These are phyloP conservation scores for Gardenia jasminoides DNA, from an alignment of 257 asterid species.

Conservation along the genomic window DNA sequence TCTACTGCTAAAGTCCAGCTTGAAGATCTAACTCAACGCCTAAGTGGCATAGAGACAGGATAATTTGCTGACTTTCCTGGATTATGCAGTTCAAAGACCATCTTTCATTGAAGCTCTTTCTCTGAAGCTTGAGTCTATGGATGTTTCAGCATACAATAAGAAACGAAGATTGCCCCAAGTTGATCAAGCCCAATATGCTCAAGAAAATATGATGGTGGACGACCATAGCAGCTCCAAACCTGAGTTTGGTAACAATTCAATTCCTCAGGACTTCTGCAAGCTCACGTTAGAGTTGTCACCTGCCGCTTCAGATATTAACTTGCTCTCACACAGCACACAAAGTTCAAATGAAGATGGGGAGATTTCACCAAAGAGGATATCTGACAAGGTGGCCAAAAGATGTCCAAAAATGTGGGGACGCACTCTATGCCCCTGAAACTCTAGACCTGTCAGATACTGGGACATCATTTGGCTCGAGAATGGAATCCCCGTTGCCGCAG, in stretches of 20 bases:
- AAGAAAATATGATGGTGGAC: conserved; percentile 47
- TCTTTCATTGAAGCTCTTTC: conserved; percentile 61
- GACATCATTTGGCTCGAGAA: conserved; percentile 53
- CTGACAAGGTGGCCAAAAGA: conserved; percentile 54
- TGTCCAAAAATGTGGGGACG: conserved; percentile 37
- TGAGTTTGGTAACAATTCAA: conserved; percentile 37
- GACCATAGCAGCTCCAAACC: conserved; percentile 50
- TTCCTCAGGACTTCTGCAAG: conserved; percentile 55
- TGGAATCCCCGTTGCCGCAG: conserved; percentile 49
- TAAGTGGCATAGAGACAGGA: conserved; percentile 72
- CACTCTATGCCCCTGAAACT: conserved; percentile 45
- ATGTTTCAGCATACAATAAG: conserved; percentile 72
- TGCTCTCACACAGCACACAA: conserved; percentile 69
- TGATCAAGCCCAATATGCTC: conserved; percentile 43
- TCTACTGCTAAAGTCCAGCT: conserved; percentile 61
- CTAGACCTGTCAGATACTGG: conserved; percentile 84
- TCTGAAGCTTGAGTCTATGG: conserved; percentile 79
- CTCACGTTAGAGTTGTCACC: conserved; percentile 79
- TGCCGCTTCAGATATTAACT: conserved; percentile 66
- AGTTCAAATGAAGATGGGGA: conserved; percentile 78
- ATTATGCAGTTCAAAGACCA: conserved; percentile 64
- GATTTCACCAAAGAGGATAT: conserved; percentile 44
- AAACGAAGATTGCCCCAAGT: conserved; percentile 77
- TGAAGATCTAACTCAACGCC: conserved; percentile 54
- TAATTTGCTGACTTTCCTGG: conserved; percentile 47